A percentile compares a stretch with the other conserved stretches of the same genome.
These are phyloP conservation scores for Haplosporangium gracile DNA, from an alignment of 192 early-diverging fungal genomes.

Conservation along the genomic window DNA sequence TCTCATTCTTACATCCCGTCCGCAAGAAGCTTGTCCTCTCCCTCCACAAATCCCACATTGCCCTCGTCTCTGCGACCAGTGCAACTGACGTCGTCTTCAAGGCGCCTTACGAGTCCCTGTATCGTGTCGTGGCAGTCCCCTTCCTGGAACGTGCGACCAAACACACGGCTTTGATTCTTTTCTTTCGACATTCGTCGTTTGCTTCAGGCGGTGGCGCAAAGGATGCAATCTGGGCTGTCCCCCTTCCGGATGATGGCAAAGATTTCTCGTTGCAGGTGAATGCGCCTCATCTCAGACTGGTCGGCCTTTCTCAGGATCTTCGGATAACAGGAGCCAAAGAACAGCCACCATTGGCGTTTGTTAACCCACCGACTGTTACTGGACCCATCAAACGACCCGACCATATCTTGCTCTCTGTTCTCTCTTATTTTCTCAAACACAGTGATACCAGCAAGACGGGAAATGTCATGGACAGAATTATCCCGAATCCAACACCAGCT, in stretches of 20 bases:
- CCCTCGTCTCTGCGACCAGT: constrained; percentile 25
- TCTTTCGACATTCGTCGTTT: constrained; percentile 31
- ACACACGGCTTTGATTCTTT: constrained; percentile 39
- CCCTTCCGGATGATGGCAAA: constrained; percentile 43
- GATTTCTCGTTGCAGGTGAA: constrained; percentile 29
- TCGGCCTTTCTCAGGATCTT: constrained; percentile 26
- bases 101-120: constrained; percentile 27
- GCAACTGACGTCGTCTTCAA: constrained; percentile 16
- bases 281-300: constrained; percentile 13
- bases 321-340: not conserved
- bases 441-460: not conserved
- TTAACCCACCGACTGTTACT: not conserved
- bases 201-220: constrained; percentile 10
- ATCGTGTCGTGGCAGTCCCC: constrained; percentile 37
- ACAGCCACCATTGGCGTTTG: constrained; percentile 14
- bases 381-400: constrained; percentile 35
- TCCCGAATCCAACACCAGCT: constrained; percentile 15
- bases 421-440: constrained; percentile 20
- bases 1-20: constrained; percentile 44
- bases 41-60: constrained; percentile 20
- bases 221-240: constrained; percentile 48
- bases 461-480: constrained; percentile 11
- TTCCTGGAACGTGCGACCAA: constrained; percentile 46
- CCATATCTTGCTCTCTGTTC: constrained; percentile 20
- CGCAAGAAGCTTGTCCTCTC: constrained; percentile 47